Base-by-base conservation (phyloP, 2,329 filamentous ascomycete species). In the Aspergillus hiratsukae region DNA sequence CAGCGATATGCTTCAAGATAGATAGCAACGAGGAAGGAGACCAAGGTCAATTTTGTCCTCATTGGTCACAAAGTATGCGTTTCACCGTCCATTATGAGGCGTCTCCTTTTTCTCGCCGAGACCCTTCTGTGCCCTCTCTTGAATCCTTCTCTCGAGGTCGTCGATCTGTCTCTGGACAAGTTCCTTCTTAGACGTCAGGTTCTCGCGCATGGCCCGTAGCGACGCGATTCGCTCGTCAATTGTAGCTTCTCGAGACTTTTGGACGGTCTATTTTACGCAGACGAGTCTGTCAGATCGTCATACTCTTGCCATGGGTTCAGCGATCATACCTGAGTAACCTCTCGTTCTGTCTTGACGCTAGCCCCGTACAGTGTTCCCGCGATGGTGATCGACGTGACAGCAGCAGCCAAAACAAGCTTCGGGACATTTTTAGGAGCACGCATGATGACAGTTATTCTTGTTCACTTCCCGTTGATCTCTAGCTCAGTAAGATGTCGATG, bases 361-460 rank as follows among this genome's bases (percentile, higher is more conserved):
- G 85, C 84, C 25, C 85, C 85, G 63, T 85, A 86, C 59, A 81
- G 76, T 4, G 82, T 78, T 52, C 84, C 84, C 1, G 78, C 79
- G 6, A 80, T 80, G 1, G 83, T 85, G 49, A 85, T 78, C 17
- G 80, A 78, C 9, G 81, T 77, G 19, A 86, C 77, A 3, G 80
- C 77, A 37, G 75, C 79, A 1, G 84, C 83, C 62, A 84, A 68
- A 19, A 85, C 73, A 56, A 81, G 74, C 17, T 80, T 76, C 28
- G 80, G 77, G 7, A 81, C 60, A 54, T 73, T 76, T 28, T 69
- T 67, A 29, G 67, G 67, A 25, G 67, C 63, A 8, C 64, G 58
- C 67, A 72, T 69, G 46, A 54, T 62, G 56, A 23, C 45, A 46
- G 54, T 52, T 40, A 52, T 49, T 46, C 43, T 40, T 57, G 50